These are phyloP conservation scores for Castanea sativa DNA, from an alignment of 306 rosid species.

Conservation along the genomic window DNA sequence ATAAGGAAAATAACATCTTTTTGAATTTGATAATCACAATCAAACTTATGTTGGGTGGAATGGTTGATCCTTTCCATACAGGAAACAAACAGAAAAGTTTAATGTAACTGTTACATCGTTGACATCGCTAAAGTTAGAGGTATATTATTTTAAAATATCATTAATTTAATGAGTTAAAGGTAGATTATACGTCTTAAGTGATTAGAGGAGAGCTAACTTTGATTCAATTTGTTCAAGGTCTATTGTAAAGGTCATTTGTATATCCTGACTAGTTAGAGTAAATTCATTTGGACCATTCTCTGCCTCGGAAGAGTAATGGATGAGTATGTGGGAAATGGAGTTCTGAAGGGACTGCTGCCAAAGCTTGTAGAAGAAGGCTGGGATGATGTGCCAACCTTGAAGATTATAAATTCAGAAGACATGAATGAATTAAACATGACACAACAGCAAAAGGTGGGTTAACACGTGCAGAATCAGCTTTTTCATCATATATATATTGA, in stretches of 20 bases:
- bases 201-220: too few species aligned
- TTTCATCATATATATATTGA: not conserved
- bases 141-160: not conserved
- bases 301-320: constrained; percentile 35
- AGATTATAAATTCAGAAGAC: constrained; percentile 74
- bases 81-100: not conserved
- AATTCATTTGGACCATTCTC: constrained; percentile 12
- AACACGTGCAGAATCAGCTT: not conserved
- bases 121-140: constrained; percentile 7
- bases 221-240: not conserved
- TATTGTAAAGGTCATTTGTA: not conserved
- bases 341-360: constrained; percentile 61
- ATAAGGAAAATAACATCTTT: not conserved
- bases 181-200: too few species aligned
- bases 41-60: not conserved
- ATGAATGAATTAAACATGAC: constrained; percentile 80
- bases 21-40: not conserved
- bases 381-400: constrained; percentile 91
- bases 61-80: not conserved
- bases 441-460: constrained; percentile 61
- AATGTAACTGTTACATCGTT: constrained; percentile 7
- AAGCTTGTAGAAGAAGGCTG: constrained; percentile 80
- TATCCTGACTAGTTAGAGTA: constrained; percentile 1
- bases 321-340: constrained; percentile 76
- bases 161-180: too few species aligned